These are phyloP conservation scores for Echinosophora koreensis DNA, from an alignment of 306 rosid genomes.

Conservation along the genomic window DNA sequence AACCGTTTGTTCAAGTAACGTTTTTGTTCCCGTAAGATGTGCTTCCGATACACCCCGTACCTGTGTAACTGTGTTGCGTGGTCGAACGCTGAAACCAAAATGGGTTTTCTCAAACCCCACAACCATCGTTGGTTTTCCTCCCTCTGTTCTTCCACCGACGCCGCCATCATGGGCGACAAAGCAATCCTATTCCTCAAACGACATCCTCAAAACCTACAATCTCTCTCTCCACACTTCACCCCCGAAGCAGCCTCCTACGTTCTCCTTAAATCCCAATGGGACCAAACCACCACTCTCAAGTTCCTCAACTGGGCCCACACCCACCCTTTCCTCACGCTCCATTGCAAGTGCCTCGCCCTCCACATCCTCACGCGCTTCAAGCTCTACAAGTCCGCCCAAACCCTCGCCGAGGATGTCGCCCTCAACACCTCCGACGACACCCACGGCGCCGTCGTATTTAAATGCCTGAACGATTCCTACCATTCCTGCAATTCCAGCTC, in stretches of 20 bases:
- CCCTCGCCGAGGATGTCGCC: conserved; percentile 74
- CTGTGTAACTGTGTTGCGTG: no score
- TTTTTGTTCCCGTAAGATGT: no score
- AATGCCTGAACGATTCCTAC: conserved; percentile 63
- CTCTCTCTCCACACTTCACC: conserved; percentile 68
- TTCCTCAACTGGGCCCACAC: conserved; percentile 77
- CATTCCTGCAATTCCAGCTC: conserved; percentile 69
- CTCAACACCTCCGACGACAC: conserved; percentile 45
- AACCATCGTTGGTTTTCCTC: conserved; percentile 42
- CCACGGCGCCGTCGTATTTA: conserved; percentile 58
- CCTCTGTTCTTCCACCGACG: conserved; percentile 51
- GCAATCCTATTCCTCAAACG: conserved; percentile 75
- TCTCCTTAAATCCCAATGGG: conserved; percentile 75
- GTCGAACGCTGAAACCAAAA: conserved; percentile 28
- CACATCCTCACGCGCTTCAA: conserved; percentile 85
- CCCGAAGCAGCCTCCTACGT: conserved; percentile 76
- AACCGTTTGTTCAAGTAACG: no score
- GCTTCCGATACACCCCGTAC: no score
- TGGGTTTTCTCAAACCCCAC: conserved; percentile 50
- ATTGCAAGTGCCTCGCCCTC: conserved; percentile 77
- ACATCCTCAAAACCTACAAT: conserved; percentile 66
- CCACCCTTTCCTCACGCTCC: conserved; percentile 64
- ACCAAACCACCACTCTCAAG: conserved; percentile 56
- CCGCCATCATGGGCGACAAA: conserved; percentile 55
- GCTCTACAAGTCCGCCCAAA: conserved; percentile 75